Base-by-base conservation (phyloP, 2,329 filamentous ascomycete species). In the Penicillium sp. region DNA sequence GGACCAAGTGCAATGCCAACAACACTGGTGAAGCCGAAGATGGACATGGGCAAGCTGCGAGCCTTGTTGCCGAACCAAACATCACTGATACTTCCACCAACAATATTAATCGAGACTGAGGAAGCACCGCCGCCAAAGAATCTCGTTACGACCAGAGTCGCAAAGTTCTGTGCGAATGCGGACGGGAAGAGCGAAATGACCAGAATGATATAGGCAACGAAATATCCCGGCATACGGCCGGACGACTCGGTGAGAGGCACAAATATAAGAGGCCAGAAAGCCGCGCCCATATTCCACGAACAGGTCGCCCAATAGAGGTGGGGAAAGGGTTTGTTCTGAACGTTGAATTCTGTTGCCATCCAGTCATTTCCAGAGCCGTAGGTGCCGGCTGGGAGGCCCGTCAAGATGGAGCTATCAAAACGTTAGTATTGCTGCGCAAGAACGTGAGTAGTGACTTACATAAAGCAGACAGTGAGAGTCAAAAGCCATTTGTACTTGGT, bases 91-190 rank as follows among this genome's bases (percentile, higher is more conserved):
- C 65, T 70, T 1, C 69, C 69, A 3, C 68, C 68, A 8, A 70
- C 68, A 10, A 71, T 70, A 43, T 77, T 77, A 34, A 75, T 74
- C 1, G 74, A 68, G 2, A 76, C 71, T 0, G 72, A 75, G 1
- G 74, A 74, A 23, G 70, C 73, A 2, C 74, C 71, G 1, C 76
- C 76, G 3, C 73, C 73, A 33, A 79, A 73, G 47, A 77, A 74
- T 0, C 76, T 67, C 2, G 73, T 74, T 0, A 76, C 65, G 2
- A 78, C 69, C 3, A 78, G 54, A 0, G 76, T 77, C 0, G 76
- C 74, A 47, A 75, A 77, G 47, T 78, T 78, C 4, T 70, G 64
- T 2, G 76, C 74, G 31, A 77, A 66, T 0, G 72, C 74, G 18
- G 74, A 75, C 4, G 71, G 70, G 36, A 78, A 69, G 4, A 76